Conservation (phyloP, 768 basidiomycete species). For the Phaeotremella fagi region DNA sequence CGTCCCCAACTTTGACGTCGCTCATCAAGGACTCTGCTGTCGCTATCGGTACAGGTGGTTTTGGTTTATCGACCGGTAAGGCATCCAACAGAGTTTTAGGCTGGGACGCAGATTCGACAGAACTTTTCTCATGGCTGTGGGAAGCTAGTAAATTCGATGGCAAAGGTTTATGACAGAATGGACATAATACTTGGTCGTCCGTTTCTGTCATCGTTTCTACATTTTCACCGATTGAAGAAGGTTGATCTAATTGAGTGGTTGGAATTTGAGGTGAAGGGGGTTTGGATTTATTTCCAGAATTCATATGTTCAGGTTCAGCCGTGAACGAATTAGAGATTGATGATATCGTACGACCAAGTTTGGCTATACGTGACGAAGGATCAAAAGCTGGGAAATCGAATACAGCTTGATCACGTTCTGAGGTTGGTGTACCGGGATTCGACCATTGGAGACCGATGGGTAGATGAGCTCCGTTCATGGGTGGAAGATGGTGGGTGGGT, state of each 20-base stretch:
- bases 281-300: not conserved
- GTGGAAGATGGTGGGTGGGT: not conserved
- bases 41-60: constrained; percentile 4
- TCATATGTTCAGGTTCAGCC: not conserved
- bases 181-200: constrained; percentile 42
- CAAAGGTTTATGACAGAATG: constrained; percentile 40
- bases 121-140: constrained; percentile 2
- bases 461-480: not conserved
- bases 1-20: constrained; percentile 22
- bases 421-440: not conserved
- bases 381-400: not conserved
- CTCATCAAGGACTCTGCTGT: constrained; percentile 12
- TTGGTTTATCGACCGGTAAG: constrained; percentile 7
- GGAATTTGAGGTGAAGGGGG: not conserved
- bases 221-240: constrained; percentile 15
- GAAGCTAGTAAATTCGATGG: constrained; percentile 31
- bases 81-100: constrained; percentile 6
- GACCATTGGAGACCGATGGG: not conserved
- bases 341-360: not conserved
- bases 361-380: not conserved
- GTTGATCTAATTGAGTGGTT: not conserved
- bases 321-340: not conserved
- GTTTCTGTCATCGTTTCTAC: no score
- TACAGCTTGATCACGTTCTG: not conserved
- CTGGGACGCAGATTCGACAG: not conserved